Base-by-base conservation (phyloP, 352 stramenopile genomes). In the Plasmopara halstedii region DNA sequence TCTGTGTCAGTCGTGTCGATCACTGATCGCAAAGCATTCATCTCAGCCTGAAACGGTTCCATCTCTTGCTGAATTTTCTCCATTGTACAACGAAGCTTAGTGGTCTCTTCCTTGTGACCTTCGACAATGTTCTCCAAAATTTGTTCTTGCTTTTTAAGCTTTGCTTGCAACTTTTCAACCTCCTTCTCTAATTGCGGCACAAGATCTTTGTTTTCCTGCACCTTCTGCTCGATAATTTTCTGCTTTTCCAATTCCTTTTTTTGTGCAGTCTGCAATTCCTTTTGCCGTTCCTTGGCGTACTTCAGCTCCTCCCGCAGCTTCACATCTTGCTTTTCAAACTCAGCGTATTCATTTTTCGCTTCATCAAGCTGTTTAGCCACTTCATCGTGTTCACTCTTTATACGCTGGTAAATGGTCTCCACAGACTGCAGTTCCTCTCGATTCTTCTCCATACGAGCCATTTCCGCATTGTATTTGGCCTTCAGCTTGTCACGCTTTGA, bases 291-390 rank as follows among this genome's bases (percentile, higher is more conserved):
- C 62, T 98, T 98, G 17, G 81, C 73, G 62, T 97, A 93, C 64
- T 99, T 99, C 34, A 99, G 82, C 49, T 98, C 95, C 75, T 98
- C 96, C 21, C 86, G 73, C 35, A 98, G 67, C 69, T 99, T 97
- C 57, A 99, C 97, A 54, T 99, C 96, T 58, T 96, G 82, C 42
- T 96, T 83, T 67, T 99, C 96, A 62, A 97, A 98, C 13, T 93
- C 82, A 6, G 86, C 80, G 58, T 97, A 98, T 44, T 95, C 80
- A 17, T 95, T 67, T 53, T 98, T 97, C 6, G 83, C 85, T 35
- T 77, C 68, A 19, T 91, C 84, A n/a, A 98, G 62, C 56, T 96
- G 80, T 0, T 67, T 59, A 17, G 79, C 73, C 8, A 97, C 78
- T 21, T 51, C 60, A 9, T 97, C 73, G 55, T 98, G 93, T 47